Evolutionary conservation across 1,284 basidiomycete genomes (phyloP).

Genomic region (Apiotrichum domesticum): DNA sequence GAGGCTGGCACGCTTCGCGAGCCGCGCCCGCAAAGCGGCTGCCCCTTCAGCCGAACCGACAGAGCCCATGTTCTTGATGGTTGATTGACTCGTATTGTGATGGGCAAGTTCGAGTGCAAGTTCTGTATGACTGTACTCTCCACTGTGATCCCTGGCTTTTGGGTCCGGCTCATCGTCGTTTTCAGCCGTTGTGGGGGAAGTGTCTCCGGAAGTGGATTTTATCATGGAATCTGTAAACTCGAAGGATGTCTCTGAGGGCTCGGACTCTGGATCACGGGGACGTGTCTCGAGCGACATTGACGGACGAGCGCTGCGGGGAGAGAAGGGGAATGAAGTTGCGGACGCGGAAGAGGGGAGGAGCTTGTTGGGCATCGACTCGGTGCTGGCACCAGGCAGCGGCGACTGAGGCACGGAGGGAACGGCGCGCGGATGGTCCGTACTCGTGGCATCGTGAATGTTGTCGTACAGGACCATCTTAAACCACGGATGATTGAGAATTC

Average conservation of each 20-base stretch:
- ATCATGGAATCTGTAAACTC: conserved; percentile 21
- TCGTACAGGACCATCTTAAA: conserved; percentile 57
- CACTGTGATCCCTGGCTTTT: conserved; percentile 25
- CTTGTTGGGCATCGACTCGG: background rate
- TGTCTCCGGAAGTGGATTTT: conserved; percentile 30
- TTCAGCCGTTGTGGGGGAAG: conserved; percentile 42
- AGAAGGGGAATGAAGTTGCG: conserved; percentile 15
- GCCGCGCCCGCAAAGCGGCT: background rate
- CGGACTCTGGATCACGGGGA: conserved; percentile 17
- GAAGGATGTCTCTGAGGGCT: conserved; percentile 35
- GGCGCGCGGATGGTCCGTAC: conserved; percentile 17
- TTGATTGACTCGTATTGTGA: conserved; percentile 48
- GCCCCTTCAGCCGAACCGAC: conserved; percentile 1
- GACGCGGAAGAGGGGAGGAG: conserved; percentile 9
- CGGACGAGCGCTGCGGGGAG: conserved; percentile 24
- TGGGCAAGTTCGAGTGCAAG: conserved; percentile 36
- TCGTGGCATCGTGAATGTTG: conserved; percentile 26
- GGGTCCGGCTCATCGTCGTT: conserved; percentile 27
- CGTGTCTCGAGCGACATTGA: background rate
- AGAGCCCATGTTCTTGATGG: conserved; percentile 35
- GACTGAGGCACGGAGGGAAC: conserved; percentile 6
- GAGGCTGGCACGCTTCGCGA: conserved; percentile 16
- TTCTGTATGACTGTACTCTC: conserved; percentile 35
- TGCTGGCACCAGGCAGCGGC: conserved; percentile 2
- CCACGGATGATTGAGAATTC: conserved; percentile 86